Percentiles rank a stretch among this genome's conserved stretches.
These are phyloP conservation scores for Codiaeum variegatum DNA, from an alignment of 441 rosid species.

Conservation along the genomic window DNA sequence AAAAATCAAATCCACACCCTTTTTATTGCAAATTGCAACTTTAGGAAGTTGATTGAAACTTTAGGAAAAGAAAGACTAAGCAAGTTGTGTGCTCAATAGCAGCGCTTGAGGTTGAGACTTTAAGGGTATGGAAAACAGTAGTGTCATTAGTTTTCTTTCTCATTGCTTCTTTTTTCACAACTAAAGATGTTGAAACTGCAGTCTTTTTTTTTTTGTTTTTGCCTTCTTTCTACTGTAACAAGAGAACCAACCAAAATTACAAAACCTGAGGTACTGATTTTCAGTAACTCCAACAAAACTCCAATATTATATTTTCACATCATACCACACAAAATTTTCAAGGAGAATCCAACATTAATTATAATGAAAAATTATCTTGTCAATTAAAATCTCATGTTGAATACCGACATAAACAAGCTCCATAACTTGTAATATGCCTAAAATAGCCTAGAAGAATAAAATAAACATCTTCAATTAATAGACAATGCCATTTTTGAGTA, in stretches of 20 bases:
- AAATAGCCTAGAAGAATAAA: neutral
- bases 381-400: neutral
- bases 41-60: neutral
- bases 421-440: neutral
- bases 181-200: neutral
- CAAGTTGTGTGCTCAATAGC: neutral
- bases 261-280: neutral
- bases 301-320: neutral
- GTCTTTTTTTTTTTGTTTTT: neutral
- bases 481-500: neutral
- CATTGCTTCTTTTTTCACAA: neutral
- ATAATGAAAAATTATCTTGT: neutral
- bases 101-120: neutral
- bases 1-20: neutral
- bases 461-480: neutral
- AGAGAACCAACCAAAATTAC: neutral
- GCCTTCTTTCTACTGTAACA: neutral
- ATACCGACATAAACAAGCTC: neutral
- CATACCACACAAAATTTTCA: neutral
- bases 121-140: neutral
- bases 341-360: neutral
- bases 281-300: neutral
- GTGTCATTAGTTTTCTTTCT: neutral
- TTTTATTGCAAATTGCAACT: neutral
- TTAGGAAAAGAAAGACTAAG: neutral